Evolutionary conservation across 306 rosid genomes (phyloP).

Genomic region (Cicer arietinum): DNA sequence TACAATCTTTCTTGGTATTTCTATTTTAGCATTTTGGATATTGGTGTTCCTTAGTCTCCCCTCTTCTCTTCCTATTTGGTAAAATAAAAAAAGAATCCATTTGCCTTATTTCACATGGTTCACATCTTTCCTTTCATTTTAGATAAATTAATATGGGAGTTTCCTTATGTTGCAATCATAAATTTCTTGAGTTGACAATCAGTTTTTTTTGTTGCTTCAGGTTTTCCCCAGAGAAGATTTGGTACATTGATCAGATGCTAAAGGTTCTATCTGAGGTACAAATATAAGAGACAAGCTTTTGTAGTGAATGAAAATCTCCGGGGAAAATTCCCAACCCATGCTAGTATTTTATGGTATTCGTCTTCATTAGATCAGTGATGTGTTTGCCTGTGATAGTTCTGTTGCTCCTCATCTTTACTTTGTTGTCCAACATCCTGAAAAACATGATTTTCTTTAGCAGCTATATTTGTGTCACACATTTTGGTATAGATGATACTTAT

Average conservation of each 20-base stretch:
- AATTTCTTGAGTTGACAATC: slow-evolving; percentile 43
- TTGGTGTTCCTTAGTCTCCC: slow-evolving; percentile 30
- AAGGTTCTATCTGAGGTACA: slow-evolving; percentile 98
- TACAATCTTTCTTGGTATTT: slow-evolving; percentile 23
- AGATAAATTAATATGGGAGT: slow-evolving; percentile 9
- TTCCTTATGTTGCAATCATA: slow-evolving; percentile 26
- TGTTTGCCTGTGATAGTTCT: slow-evolving; percentile 10
- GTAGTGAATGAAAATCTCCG: slow-evolving; percentile 10
- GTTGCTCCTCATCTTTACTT: slow-evolving; percentile 39
- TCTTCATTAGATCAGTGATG: slow-evolving; percentile 7
- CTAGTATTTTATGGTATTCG: slow-evolving; percentile 21
- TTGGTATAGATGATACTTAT: not conserved
- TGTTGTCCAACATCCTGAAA: slow-evolving; percentile 12
- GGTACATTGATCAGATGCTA: slow-evolving; percentile 99
- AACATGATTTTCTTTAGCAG: slow-evolving; percentile 10
- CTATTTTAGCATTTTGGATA: slow-evolving; percentile 35
- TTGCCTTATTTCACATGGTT: slow-evolving; percentile 26
- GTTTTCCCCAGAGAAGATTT: slow-evolving; percentile 95
- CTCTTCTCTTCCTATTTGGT: slow-evolving; percentile 21
- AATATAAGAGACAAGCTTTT: slow-evolving; percentile 45
- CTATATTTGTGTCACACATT: not conserved
- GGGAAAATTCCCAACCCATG: not conserved
- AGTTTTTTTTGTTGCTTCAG: slow-evolving; percentile 60
- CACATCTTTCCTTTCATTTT: slow-evolving; percentile 33
- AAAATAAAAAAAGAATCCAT: slow-evolving; percentile 32